Conservation (phyloP, 1,284 basidiomycete species). For the Trichosporon ovoides region DNA sequence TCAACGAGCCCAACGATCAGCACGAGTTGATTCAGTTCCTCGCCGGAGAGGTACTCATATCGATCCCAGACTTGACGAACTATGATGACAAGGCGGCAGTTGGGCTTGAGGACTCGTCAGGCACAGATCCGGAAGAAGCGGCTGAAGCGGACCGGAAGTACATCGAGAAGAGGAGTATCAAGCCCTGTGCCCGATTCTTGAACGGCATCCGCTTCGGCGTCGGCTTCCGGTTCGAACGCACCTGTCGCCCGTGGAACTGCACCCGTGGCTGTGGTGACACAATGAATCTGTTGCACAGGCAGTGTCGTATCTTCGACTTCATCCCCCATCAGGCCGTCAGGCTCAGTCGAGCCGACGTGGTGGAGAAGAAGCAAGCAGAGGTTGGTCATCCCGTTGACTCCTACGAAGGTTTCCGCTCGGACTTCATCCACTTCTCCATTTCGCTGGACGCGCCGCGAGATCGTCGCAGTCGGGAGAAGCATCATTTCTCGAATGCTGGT, state of each 20-base stretch:
- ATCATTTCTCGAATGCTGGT: slow-evolving; percentile 14
- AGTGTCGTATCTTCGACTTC: slow-evolving; percentile 78
- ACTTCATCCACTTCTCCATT: slow-evolving; percentile 89
- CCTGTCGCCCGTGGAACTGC: slow-evolving; percentile 71
- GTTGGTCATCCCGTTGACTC: slow-evolving; percentile 61
- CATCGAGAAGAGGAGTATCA: slow-evolving; percentile 34
- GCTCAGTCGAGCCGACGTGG: slow-evolving; percentile 54
- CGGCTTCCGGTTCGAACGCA: slow-evolving; percentile 75
- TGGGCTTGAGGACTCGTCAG: slow-evolving; percentile 28
- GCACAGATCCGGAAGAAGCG: slow-evolving; percentile 2
- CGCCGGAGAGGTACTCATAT: slow-evolving; percentile 72
- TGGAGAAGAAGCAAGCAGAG: slow-evolving; percentile 39
- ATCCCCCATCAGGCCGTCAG: slow-evolving; percentile 75
- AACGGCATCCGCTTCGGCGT: slow-evolving; percentile 90
- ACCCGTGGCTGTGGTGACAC: slow-evolving; percentile 56
- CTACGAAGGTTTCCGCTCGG: slow-evolving; percentile 81
- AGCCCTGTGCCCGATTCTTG: slow-evolving; percentile 72
- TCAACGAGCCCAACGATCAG: slow-evolving; percentile 70
- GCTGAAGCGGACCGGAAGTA: slow-evolving; percentile 4
- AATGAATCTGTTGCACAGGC: slow-evolving; percentile 61
- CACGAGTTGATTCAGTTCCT: slow-evolving; percentile 77
- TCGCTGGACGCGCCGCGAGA: slow-evolving; percentile 66
- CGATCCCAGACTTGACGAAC: slow-evolving; percentile 64
- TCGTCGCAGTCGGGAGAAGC: slow-evolving; percentile 20
- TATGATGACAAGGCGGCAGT: slow-evolving; percentile 52